These are phyloP conservation scores for Citrus mangshanensis DNA, from an alignment of 345 rosid species.

Conservation along the genomic window DNA sequence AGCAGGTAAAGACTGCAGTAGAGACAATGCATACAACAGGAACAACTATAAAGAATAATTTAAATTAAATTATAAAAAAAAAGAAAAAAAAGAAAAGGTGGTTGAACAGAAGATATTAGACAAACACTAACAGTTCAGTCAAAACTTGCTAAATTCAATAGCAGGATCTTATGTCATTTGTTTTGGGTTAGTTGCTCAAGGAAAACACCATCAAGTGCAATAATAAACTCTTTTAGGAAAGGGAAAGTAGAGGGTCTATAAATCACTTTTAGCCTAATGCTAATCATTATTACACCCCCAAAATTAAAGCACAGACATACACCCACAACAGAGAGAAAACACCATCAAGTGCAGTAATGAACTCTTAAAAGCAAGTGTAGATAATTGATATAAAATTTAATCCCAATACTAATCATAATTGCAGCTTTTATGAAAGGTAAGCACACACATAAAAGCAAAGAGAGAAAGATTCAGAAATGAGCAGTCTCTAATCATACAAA, in stretches of 20 bases:
- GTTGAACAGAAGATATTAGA: background rate
- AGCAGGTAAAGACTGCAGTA: background rate
- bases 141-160: background rate
- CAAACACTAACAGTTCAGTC: background rate
- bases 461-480: background rate
- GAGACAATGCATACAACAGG: background rate
- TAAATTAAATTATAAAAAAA: background rate
- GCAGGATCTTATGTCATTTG: background rate
- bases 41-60: background rate
- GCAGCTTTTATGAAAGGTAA: background rate
- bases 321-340: background rate
- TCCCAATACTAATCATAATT: background rate
- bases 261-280: background rate
- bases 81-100: background rate
- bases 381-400: background rate
- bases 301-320: background rate
- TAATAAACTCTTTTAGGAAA: slow-evolving; percentile 3
- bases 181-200: background rate
- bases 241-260: background rate
- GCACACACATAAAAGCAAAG: background rate
- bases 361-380: background rate
- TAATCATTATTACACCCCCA: slow-evolving; percentile 7
- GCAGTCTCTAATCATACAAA: background rate
- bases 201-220: background rate
- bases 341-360: slow-evolving; percentile 4